Conservation (phyloP, 2,329 filamentous ascomycete genomes). For the Trichoderma gracile region DNA sequence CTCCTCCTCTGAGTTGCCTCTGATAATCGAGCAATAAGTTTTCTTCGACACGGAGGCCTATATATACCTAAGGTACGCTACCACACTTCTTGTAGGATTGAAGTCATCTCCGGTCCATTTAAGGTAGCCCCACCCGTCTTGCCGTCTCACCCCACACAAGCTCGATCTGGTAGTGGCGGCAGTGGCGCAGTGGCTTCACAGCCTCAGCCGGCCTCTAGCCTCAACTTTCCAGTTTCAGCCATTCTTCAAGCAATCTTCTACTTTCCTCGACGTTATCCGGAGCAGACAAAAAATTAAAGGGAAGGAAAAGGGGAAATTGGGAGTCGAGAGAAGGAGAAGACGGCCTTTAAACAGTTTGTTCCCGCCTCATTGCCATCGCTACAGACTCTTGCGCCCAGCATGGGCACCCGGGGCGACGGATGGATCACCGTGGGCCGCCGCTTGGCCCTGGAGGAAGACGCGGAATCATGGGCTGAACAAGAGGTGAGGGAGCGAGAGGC, state of each 20-base stretch:
- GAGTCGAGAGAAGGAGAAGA: no score
- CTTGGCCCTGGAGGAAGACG: slow-evolving; percentile 29
- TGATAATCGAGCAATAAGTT: no score
- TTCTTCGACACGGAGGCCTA: no score
- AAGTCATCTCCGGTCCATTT: background rate
- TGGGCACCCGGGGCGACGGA: slow-evolving; percentile 37
- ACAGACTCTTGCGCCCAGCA: slow-evolving; percentile 23
- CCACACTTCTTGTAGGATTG: no score
- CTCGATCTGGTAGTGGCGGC: no score
- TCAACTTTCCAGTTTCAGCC: background rate
- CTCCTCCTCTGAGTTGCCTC: no score
- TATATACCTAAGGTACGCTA: no score
- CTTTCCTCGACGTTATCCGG: no score
- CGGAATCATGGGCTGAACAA: slow-evolving; percentile 33
- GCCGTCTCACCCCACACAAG: no score
- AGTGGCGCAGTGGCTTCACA: slow-evolving; percentile 19
- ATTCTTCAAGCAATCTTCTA: background rate
- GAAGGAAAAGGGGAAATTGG: background rate
- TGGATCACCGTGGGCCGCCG: slow-evolving; percentile 39
- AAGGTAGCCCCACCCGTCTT: no score
- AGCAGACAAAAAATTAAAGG: background rate
- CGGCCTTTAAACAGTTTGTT: no score
- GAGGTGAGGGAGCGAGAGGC: slow-evolving; percentile 36
- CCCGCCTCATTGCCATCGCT: background rate
- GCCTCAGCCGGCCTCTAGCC: background rate